A percentile compares a stretch with the other conserved stretches of the same genome.
phyloP scores from a whole-genome alignment of 805 yeast species.

The Clavispora fructus region DNA sequence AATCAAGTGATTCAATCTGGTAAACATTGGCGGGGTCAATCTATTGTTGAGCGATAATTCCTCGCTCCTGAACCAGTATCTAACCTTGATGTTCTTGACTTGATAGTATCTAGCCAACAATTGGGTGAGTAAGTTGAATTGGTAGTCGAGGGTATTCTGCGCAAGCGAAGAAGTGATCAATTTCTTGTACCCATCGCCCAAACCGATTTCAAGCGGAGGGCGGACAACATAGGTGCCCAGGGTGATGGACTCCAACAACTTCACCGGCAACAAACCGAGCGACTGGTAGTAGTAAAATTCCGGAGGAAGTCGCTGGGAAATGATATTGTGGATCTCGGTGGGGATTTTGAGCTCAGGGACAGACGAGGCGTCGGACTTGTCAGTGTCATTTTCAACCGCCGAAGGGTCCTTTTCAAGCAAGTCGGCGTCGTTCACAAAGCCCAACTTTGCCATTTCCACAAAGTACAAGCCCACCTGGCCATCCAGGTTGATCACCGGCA shows the following conservation, averaged over 20 bases:
- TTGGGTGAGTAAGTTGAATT: slow-evolving; percentile 63
- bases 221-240: slow-evolving; percentile 59
- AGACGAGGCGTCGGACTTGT: not conserved
- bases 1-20: slow-evolving; percentile 15
- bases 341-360: slow-evolving; percentile 44
- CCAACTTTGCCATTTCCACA: slow-evolving; percentile 36
- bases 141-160: slow-evolving; percentile 51
- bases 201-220: slow-evolving; percentile 62
- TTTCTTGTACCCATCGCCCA: slow-evolving; percentile 51
- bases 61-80: slow-evolving; percentile 50
- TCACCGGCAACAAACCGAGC: slow-evolving; percentile 63
- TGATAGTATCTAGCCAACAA: slow-evolving; percentile 82
- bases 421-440: slow-evolving; percentile 18
- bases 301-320: slow-evolving; percentile 81
- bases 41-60: slow-evolving; percentile 45
- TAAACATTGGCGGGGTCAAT: slow-evolving; percentile 49
- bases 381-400: slow-evolving; percentile 6
- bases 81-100: slow-evolving; percentile 54
- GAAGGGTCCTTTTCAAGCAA: slow-evolving; percentile 6
- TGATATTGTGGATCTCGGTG: slow-evolving; percentile 71
- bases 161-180: slow-evolving; percentile 44
- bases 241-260: slow-evolving; percentile 60
- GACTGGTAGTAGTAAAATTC: slow-evolving; percentile 80
- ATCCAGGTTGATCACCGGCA: slow-evolving; percentile 65
- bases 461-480: slow-evolving; percentile 64